phyloP scores from a whole-genome alignment of 169 alveolate species.

The Theileria annulata region DNA sequence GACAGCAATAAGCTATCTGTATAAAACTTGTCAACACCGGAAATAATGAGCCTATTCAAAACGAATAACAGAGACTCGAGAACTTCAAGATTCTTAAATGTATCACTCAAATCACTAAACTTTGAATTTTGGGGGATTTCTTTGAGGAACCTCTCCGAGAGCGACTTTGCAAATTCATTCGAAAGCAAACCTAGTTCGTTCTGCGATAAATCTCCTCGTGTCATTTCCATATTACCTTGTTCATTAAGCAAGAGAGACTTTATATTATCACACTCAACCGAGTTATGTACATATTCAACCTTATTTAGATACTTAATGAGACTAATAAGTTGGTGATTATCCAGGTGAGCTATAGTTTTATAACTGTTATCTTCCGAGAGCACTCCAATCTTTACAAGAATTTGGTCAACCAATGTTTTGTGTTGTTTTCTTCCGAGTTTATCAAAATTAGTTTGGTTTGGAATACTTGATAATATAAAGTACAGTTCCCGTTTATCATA shows the following conservation, averaged over 20 bases:
- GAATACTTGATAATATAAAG: conserved; percentile 10
- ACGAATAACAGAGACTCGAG: neutral
- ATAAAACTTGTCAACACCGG: neutral
- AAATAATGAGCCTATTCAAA: neutral
- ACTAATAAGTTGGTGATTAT: neutral
- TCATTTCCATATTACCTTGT: neutral
- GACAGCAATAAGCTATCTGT: neutral
- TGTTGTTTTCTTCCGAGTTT: neutral
- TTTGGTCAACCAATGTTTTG: neutral
- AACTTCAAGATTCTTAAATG: neutral
- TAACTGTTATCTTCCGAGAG: neutral
- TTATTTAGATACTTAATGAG: neutral
- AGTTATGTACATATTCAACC: neutral
- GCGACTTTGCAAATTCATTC: neutral
- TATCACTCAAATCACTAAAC: neutral
- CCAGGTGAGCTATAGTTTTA: conserved; percentile 2
- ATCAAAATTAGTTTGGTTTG: neutral
- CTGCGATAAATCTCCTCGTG: neutral
- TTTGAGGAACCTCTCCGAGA: neutral
- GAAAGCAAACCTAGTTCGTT: neutral
- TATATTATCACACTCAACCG: neutral
- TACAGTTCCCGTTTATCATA: conserved; percentile 10
- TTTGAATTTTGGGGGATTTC: neutral
- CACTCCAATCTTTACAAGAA: conserved; percentile 4
- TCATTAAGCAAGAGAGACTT: neutral